These are phyloP conservation scores for Tripterygium wilfordii DNA, from an alignment of 177 flowering plant genomes.

Conservation along the genomic window DNA sequence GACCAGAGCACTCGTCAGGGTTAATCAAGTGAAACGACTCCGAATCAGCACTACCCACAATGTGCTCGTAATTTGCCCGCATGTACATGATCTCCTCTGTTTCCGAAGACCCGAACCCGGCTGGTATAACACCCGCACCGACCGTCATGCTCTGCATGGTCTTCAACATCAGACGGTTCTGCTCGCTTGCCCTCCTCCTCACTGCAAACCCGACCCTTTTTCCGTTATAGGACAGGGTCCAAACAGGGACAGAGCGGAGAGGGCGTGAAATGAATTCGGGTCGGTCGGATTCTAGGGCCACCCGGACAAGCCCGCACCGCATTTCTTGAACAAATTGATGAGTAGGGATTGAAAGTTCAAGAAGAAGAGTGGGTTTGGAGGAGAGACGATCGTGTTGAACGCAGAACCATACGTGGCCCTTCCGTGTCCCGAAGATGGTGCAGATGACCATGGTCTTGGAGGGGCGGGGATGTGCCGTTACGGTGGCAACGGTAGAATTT, in stretches of 20 bases:
- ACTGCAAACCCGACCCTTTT: slow-evolving; percentile 55
- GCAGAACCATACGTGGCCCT: slow-evolving; percentile 70
- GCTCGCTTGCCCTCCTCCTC: slow-evolving; percentile 33
- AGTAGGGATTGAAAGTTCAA: slow-evolving; percentile 64
- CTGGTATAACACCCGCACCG: slow-evolving; percentile 78
- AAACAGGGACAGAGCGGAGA: slow-evolving; percentile 56
- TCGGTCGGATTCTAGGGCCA: slow-evolving; percentile 58
- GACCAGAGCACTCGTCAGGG: slow-evolving; percentile 55
- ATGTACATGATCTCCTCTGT: slow-evolving; percentile 66
- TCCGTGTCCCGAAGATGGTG: slow-evolving; percentile 62
- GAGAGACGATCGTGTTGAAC: slow-evolving; percentile 54
- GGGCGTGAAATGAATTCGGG: slow-evolving; percentile 31
- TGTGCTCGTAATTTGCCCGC: slow-evolving; percentile 78
- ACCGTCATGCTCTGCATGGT: slow-evolving; percentile 59
- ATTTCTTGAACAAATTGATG: slow-evolving; percentile 62
- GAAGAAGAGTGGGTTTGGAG: slow-evolving; percentile 55
- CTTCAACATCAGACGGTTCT: slow-evolving; percentile 41
- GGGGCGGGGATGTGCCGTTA: slow-evolving; percentile 33
- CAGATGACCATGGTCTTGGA: slow-evolving; percentile 64
- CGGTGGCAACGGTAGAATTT: not conserved
- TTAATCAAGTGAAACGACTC: slow-evolving; percentile 81
- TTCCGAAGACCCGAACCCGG: slow-evolving; percentile 18
- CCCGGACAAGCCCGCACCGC: slow-evolving; percentile 62
- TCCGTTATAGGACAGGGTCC: slow-evolving; percentile 71
- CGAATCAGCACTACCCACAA: slow-evolving; percentile 62